Evolutionary conservation across 768 basidiomycete species (phyloP).

Genomic region (Mycena vitilis): DNA sequence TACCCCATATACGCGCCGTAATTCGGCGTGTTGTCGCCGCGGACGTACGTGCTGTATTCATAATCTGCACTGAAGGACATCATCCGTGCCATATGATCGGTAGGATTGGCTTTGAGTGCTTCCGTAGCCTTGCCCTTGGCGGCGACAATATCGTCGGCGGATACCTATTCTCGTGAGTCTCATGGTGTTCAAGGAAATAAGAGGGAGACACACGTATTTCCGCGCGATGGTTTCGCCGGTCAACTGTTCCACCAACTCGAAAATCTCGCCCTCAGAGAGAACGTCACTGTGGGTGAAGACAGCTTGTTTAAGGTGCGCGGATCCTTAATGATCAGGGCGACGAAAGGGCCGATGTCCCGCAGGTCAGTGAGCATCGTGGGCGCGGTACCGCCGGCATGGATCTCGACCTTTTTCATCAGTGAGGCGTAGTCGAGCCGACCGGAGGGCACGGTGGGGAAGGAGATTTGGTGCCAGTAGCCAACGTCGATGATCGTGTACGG

Average conservation of each 20-base stretch:
- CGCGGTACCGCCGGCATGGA: conserved; percentile 38
- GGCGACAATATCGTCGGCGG: no score
- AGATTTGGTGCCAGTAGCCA: conserved; percentile 1
- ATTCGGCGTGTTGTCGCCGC: no score
- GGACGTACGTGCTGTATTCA: no score
- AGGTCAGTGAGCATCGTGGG: conserved; percentile 39
- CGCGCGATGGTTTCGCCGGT: conserved; percentile 40
- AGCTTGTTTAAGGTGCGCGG: conserved; percentile 44
- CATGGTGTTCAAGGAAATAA: no score
- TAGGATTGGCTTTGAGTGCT: no score
- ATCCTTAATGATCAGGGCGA: conserved; percentile 46
- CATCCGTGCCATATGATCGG: no score
- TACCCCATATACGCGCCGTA: no score
- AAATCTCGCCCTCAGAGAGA: conserved; percentile 38
- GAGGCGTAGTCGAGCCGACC: background rate
- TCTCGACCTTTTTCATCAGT: conserved; percentile 9
- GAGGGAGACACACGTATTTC: conserved; percentile 25
- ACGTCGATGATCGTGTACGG: conserved; percentile 42
- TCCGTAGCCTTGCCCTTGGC: no score
- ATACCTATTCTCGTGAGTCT: no score
- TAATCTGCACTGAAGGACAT: no score
- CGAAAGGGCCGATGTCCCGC: conserved; percentile 43
- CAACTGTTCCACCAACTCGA: conserved; percentile 36
- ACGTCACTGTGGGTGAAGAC: conserved; percentile 45
- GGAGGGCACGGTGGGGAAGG: conserved; percentile 1